Base-by-base conservation (phyloP, 2,329 filamentous ascomycete genomes). In the Emmonsiellopsis sp. region DNA sequence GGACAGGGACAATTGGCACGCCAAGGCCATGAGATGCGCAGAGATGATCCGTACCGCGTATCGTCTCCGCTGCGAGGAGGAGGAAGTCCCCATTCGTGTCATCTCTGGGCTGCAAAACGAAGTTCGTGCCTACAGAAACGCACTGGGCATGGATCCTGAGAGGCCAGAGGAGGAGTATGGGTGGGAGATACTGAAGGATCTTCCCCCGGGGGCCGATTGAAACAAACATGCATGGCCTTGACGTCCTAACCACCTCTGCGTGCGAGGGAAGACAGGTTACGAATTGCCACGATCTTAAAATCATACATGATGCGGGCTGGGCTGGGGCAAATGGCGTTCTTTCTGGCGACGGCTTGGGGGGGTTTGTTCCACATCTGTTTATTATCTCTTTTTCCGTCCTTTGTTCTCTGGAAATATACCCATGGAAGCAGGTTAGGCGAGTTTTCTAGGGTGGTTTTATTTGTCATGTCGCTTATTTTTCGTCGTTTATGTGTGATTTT, bases 1-100 rank as follows among this genome's bases (percentile, higher is more conserved):
- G 8, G 74, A 77, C 53, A 70, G 73, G 6, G 74, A 77, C 55
- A 67, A 76, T 56, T 77, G 73, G 74, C 72, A 76, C 54, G 65
- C 70, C 6, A 70, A 75, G 60, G 71, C 73, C 13, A 67, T 76
- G 64, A 71, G 70, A 54, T 71, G 72, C 51, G 69, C 73, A 8
- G 72, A 75, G 58, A 75, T 77, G 72, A 71, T 77, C 42, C 69
- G 75, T 6, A 74, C 68, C 10, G 74, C 74, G 2, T 71, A 74
- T 56, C 69, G 70, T 32, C 60, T 77, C n/a, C 69, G 74, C 14
- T 74, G 68, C 39, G 73, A 76, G 51, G 75, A 77, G 58, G 75
- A 76, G 46, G 69, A 71, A 17, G 55, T 69, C 14, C 73, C 74
- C 5, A 61, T 74, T 31, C 68, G 71, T 10, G 60, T 77, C 51